These are phyloP conservation scores for Magnaporthiopsis incrustans DNA, from an alignment of 2,329 filamentous ascomycete genomes.

Conservation along the genomic window DNA sequence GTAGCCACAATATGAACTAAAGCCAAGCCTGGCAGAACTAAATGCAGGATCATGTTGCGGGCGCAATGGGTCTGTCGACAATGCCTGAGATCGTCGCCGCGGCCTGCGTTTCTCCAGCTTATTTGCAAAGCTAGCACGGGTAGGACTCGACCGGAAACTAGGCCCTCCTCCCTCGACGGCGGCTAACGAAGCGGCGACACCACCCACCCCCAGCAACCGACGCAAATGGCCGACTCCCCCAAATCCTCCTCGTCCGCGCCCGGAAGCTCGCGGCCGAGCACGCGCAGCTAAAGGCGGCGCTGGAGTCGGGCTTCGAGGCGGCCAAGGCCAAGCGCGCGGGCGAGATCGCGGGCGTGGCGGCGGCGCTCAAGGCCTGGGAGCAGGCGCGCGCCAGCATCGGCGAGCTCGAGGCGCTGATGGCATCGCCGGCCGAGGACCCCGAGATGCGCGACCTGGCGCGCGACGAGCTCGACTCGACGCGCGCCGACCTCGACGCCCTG, in stretches of 20 bases:
- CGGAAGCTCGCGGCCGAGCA: slow-evolving; percentile 50
- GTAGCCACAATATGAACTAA: neutral
- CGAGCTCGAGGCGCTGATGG: slow-evolving; percentile 45
- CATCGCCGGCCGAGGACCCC: slow-evolving; percentile 36
- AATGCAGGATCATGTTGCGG: slow-evolving; percentile 24
- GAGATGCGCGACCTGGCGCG: slow-evolving; percentile 72
- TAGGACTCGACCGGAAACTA: slow-evolving; percentile 17
- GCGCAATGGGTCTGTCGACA: slow-evolving; percentile 45
- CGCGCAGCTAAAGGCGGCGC: slow-evolving; percentile 39
- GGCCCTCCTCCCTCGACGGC: neutral
- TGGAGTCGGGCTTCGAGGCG: slow-evolving; percentile 47
- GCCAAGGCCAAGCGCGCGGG: slow-evolving; percentile 51
- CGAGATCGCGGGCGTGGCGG: slow-evolving; percentile 50
- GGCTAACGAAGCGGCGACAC: neutral
- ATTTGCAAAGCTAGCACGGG: slow-evolving; percentile 37
- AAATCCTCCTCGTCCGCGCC: slow-evolving; percentile 52
- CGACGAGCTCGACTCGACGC: slow-evolving; percentile 71
- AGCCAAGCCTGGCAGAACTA: neutral
- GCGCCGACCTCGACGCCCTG: slow-evolving; percentile 52
- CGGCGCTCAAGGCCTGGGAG: slow-evolving; percentile 52
- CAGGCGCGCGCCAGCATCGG: slow-evolving; percentile 40
- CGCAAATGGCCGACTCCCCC: slow-evolving; percentile 31
- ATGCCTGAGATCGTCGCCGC: slow-evolving; percentile 32
- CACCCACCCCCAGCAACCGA: slow-evolving; percentile 16
- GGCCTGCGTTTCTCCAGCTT: slow-evolving; percentile 21